These are phyloP conservation scores for Tetrahymena malaccensis DNA, from an alignment of 73 alveolate genomes.

Conservation along the genomic window DNA sequence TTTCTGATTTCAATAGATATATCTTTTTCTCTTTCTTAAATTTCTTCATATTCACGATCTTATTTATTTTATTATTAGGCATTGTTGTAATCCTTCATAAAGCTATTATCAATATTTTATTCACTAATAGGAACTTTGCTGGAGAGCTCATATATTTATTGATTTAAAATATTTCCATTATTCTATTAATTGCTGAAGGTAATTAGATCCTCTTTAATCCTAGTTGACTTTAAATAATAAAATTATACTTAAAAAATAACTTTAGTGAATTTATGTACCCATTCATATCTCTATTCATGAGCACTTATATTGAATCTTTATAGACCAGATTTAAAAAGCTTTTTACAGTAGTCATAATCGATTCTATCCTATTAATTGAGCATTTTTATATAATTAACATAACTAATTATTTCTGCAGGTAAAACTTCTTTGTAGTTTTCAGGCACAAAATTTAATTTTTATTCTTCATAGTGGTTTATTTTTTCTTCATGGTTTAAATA, in stretches of 20 bases:
- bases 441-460: constrained; percentile 21
- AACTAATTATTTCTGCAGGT: constrained; percentile 15
- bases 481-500: constrained; percentile 2
- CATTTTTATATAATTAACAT: constrained; percentile 1
- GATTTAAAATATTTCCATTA: not conserved
- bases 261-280: not conserved
- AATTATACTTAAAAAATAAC: not conserved
- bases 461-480: constrained; percentile 16
- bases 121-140: not conserved
- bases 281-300: constrained; percentile 17
- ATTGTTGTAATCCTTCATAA: not conserved
- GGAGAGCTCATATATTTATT: not conserved
- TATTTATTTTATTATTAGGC: not conserved
- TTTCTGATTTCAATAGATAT: not conserved
- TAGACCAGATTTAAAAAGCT: constrained; percentile 4
- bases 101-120: not conserved
- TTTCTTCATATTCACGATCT: not conserved
- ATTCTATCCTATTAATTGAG: not conserved
- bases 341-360: constrained; percentile 29
- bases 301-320: constrained; percentile 2
- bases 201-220: not conserved
- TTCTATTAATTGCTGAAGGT: not conserved
- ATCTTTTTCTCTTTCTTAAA: not conserved
- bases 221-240: not conserved
- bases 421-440: constrained; percentile 24